Conservation (phyloP, 495 filamentous ascomycete genomes). For the Apiosordaria backusii region DNA sequence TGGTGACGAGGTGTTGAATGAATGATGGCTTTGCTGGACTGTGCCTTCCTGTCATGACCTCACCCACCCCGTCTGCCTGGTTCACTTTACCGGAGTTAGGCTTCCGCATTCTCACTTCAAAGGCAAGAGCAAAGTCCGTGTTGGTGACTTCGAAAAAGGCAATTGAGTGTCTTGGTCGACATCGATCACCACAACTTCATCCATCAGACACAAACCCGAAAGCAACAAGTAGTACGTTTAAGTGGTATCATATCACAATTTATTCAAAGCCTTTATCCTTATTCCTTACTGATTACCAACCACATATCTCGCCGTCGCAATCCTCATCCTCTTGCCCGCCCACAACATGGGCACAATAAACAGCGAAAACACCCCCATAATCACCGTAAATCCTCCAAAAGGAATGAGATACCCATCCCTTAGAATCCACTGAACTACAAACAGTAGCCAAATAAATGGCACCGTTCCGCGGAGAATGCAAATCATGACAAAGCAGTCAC, state of each 20-base stretch:
- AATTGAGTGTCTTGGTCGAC: neutral
- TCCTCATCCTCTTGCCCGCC: slow-evolving; percentile 30
- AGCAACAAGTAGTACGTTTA: neutral
- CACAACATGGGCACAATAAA: slow-evolving; percentile 27
- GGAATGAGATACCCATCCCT: slow-evolving; percentile 25
- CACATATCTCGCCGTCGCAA: slow-evolving; percentile 31
- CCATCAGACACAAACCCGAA: neutral
- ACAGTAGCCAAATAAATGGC: slow-evolving; percentile 32
- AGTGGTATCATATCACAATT: neutral
- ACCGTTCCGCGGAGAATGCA: slow-evolving; percentile 30
- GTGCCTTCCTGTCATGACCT: neutral
- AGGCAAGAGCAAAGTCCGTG: neutral
- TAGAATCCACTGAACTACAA: slow-evolving; percentile 29
- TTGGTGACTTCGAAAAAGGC: neutral
- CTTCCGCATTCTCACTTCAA: neutral
- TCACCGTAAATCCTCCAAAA: slow-evolving; percentile 28
- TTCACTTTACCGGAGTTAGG: neutral
- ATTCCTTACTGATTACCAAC: slow-evolving; percentile 24
- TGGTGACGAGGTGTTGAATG: too few relatives aligned
- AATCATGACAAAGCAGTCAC: slow-evolving; percentile 36
- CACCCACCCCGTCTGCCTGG: neutral
- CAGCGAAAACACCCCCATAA: slow-evolving; percentile 29
- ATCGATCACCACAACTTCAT: neutral
- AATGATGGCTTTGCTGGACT: too few relatives aligned
- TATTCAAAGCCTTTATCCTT: neutral